Evolutionary conservation across 2,329 filamentous ascomycete species (phyloP), one percentile per base, ranked within the genome.

Genomic region (Fusarium circinatum): DNA sequence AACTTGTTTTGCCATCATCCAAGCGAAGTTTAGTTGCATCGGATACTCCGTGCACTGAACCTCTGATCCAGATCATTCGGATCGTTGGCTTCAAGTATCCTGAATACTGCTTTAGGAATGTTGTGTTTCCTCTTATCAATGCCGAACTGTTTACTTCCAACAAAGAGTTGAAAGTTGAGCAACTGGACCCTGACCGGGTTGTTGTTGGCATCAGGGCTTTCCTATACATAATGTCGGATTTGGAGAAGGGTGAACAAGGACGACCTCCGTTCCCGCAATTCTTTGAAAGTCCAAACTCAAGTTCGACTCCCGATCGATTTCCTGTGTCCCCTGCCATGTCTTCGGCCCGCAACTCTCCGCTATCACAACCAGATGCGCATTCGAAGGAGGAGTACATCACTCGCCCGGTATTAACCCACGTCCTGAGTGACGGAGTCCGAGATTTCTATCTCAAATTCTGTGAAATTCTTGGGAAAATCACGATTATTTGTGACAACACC

Each of bases 201-300:
- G 96, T 98, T n/a, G 93, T 99, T 76, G 96, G 95, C 6, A 99
- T 99, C 71, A 90, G 95, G 71, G 94, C 96, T 7, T 99, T 98
- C 80, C 87, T 99, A 34, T 94, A 93, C 38, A 94, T 98, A 75
- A 96, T 99, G 90, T 89, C 93, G 1, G 96, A 99, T 80, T 86
- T 98, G 32, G 96, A 99, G 81, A 96, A 93, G 72, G 92, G 92
- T 32, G 92, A 95, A 55, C 88, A 91, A 71, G 89, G 92, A 18
- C 89, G 89, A 30, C 96, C 96, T 6, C 93, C 95, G 0, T 98
- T 98, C 75, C 96, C 96, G 3, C 90, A 91, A 51, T 89, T 90
- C n/a, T 90, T 88, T 73, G 80, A 86, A 55, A 73, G 81, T 4
- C 72, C 84, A 6, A 38, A 74, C 82, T 24, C 75, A 77, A 8